Evolutionary conservation across 352 stramenopile species (phyloP), one percentile per base, ranked within the genome.

Genomic region (Phytophthora idaei): DNA sequence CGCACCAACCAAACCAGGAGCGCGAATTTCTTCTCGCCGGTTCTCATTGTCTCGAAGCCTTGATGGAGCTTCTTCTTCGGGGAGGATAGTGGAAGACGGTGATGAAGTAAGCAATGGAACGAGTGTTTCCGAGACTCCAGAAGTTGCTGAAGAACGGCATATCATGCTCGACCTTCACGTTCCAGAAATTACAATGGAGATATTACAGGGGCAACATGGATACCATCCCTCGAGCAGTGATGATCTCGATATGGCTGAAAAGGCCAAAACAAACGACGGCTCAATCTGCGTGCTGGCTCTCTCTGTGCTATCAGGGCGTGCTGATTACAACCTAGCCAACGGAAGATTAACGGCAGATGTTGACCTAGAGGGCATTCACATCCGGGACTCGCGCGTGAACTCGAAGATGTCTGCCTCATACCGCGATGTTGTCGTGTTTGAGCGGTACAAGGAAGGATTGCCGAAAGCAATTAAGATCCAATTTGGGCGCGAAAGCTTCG

Each of bases 191-290:
- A 83, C 88, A 39, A 83, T 95, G 68, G 88, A 95, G 49, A 75
- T 95, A 64, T 68, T 94, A 12, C 78, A 92, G 52, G 83, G 86
- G 0, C 75, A 92, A 51, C 64, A 90, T 49, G 88, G 88, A 5
- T 95, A 94, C 53, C 82, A 94, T 32, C 88, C 86, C 10, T 91
- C 85, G 5, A 81, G 71, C 44, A 91, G 78, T 67, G 88, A 83
- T 14, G 86, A 94, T 53, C 62, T 95, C 2, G 87, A 80, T 28
- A 90, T 94, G 84, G 82, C 80, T 10, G 80, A 89, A 28, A 80
- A 76, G 27, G 72, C 76, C 37, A 90, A 83, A 41, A 85, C 73
- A 10, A 87, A 80, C n/a, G 73, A 83, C 14, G 81, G 78, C 4
- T 95, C 87, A n/a, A 92, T 94, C 36, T 92, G 83, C 39, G 49